Percentiles rank a stretch among this genome's conserved stretches.
Evolutionary conservation across 2,329 filamentous ascomycete genomes (phyloP).

Genomic region (Exophiala spinifera): DNA sequence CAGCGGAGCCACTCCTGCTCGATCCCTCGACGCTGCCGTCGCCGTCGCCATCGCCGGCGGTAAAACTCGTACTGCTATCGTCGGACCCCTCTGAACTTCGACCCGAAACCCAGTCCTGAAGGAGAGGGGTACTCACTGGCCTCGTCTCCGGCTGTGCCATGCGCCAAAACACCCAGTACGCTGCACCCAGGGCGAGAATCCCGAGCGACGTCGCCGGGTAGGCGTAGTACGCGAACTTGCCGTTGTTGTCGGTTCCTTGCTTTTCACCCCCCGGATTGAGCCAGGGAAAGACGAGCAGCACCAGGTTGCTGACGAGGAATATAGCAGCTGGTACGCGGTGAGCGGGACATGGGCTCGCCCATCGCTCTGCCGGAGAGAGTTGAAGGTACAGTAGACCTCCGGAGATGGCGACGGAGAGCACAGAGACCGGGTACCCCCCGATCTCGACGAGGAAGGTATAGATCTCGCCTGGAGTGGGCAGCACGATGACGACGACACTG

Average conservation of each 20-base stretch:
- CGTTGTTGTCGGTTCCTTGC: conserved; percentile 45
- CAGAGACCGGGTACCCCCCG: conserved; percentile 33
- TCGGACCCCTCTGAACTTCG: not conserved
- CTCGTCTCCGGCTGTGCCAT: conserved; percentile 29
- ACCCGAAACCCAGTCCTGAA: not conserved
- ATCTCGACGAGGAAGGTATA: conserved; percentile 59
- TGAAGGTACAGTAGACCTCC: conserved; percentile 53
- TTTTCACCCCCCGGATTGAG: conserved; percentile 50
- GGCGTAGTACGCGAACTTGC: conserved; percentile 58
- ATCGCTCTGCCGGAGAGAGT: conserved; percentile 34
- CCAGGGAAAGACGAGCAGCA: conserved; percentile 60
- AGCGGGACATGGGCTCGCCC: conserved; percentile 56
- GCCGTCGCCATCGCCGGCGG: too few species aligned
- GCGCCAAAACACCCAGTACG: conserved; percentile 56
- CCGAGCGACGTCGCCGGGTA: conserved; percentile 56
- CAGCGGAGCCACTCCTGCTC: too few species aligned
- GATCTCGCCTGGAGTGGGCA: conserved; percentile 63
- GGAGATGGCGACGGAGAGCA: conserved; percentile 37
- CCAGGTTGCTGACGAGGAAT: conserved; percentile 61
- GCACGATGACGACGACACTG: conserved; percentile 62
- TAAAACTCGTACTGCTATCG: not conserved
- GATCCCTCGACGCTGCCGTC: too few species aligned
- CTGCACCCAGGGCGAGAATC: conserved; percentile 49
- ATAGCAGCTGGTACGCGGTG: conserved; percentile 55
- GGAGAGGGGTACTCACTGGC: not conserved